Conservation (phyloP, 257 asterid species). For the Plantago ovata region DNA sequence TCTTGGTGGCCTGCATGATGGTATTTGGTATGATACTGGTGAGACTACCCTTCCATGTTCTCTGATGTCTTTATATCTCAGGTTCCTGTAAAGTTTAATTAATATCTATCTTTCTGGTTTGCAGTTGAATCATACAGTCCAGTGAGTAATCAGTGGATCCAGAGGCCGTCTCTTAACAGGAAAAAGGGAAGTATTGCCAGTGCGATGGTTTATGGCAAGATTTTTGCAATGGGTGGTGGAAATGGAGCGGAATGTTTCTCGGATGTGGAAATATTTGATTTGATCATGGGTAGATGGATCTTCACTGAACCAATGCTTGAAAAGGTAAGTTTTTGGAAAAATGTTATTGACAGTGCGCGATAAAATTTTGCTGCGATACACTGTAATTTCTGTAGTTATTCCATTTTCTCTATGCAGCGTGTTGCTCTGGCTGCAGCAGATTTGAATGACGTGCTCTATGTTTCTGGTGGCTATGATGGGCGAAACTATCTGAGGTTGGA, state of each 20-base stretch:
- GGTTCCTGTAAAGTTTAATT: conserved; percentile 2
- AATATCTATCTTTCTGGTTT: conserved; percentile 15
- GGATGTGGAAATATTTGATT: conserved; percentile 61
- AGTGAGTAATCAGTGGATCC: conserved; percentile 37
- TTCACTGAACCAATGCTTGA: conserved; percentile 44
- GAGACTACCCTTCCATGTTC: conserved; percentile 8
- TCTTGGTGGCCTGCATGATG: conserved; percentile 47
- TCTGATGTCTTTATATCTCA: background rate
- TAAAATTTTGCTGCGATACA: background rate
- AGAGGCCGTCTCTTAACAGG: conserved; percentile 42
- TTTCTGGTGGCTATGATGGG: conserved; percentile 67
- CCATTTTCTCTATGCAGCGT: background rate
- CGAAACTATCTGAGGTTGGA: conserved; percentile 45
- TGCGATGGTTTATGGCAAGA: conserved; percentile 34
- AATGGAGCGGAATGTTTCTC: conserved; percentile 49
- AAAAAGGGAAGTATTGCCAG: conserved; percentile 51
- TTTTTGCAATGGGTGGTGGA: conserved; percentile 66
- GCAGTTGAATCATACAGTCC: conserved; percentile 67
- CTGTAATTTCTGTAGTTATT: background rate
- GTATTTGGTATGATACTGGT: conserved; percentile 58
- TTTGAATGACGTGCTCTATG: conserved; percentile 50
- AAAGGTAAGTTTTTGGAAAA: conserved; percentile 31
- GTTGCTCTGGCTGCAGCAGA: conserved; percentile 14
- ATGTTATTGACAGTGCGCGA: background rate
- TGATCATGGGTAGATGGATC: conserved; percentile 52